Evolutionary conservation across 2,329 filamentous ascomycete species (phyloP), one percentile per base, ranked within the genome.

Genomic region (Dendryphion nanum): DNA sequence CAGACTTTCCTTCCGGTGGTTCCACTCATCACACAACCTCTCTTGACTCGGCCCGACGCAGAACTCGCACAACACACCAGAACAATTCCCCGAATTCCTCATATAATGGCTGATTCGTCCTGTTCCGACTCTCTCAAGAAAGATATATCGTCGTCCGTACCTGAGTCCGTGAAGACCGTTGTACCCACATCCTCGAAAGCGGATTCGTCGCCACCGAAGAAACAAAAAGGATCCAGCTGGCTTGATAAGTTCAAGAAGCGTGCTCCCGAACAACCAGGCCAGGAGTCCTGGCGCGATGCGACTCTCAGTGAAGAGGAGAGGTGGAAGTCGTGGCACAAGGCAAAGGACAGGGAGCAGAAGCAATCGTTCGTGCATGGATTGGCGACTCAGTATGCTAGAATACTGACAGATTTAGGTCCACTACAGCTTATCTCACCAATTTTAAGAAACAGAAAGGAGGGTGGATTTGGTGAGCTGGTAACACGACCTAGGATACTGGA

Each of bases 271-370:
- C 33, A 36, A 15, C 40, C 38, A 5, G 48, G 51, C 12, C 53
- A 57, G 12, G 52, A 56, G 8, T 45, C 32, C 16, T 57, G 51
- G 52, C 42, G 48, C 23, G 50, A 57, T 36, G 50, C 48, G 3
- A 51, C 37, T 4, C 37, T 55, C 14, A 47, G 40, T 24, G 51
- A 58, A 2, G 44, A 57, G 19, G 50, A 58, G 32, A 38, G 53
- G 4, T 59, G 53, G 54, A 55, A 55, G 33, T 42, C 52, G 2
- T 58, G 54, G 55, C 43, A 57, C 6, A 58, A 55, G 36, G 47
- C 43, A 3, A 55, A 50, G 38, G 51, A 55, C 29, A 48, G 21
- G 37, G 51, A 53, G 38, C 46, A 47, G 38, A 21, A 37, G 38
- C 18, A 32, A 24, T 45, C 39, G 51, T 50, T 33, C 30, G 40